A percentile compares a stretch with the other conserved stretches of the same genome.
These are phyloP conservation scores for Luffa aegyptiaca DNA, from an alignment of 306 rosid species.

Conservation along the genomic window DNA sequence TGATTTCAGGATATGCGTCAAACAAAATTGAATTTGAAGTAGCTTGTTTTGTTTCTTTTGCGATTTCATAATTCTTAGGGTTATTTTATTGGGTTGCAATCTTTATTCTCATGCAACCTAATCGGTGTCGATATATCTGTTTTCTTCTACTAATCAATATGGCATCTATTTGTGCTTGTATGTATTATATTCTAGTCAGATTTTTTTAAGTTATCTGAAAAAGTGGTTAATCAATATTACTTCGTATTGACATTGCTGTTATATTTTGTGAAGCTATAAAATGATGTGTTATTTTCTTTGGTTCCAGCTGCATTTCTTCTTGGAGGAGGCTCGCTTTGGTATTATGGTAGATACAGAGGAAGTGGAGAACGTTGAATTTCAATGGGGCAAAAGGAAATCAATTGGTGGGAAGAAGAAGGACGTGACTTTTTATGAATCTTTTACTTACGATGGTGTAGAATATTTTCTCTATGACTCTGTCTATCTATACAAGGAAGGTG, in stretches of 20 bases:
- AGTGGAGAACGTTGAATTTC: slow-evolving; percentile 33
- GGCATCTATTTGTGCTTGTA: not conserved
- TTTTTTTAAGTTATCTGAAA: not conserved
- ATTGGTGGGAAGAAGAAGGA: slow-evolving; percentile 44
- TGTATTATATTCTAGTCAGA: not conserved
- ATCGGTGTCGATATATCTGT: not conserved
- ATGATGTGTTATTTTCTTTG: not conserved
- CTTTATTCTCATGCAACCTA: not conserved
- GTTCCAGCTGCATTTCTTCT: not conserved
- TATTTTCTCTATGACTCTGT: slow-evolving; percentile 59
- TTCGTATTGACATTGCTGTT: not conserved
- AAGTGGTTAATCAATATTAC: not conserved
- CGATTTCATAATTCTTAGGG: not conserved
- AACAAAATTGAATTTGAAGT: not conserved
- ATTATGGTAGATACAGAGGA: slow-evolving; percentile 33
- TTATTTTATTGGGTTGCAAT: not conserved
- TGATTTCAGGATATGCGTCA: not conserved
- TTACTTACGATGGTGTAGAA: slow-evolving; percentile 53
- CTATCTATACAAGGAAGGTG: slow-evolving; percentile 55
- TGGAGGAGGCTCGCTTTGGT: slow-evolving; percentile 9
- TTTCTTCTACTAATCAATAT: not conserved
- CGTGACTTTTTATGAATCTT: slow-evolving; percentile 51
- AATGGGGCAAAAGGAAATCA: slow-evolving; percentile 49
- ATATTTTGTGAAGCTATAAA: not conserved
- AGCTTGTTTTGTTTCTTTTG: not conserved